Conservation (phyloP, 257 asterid species). For the Petrea volubilis region DNA sequence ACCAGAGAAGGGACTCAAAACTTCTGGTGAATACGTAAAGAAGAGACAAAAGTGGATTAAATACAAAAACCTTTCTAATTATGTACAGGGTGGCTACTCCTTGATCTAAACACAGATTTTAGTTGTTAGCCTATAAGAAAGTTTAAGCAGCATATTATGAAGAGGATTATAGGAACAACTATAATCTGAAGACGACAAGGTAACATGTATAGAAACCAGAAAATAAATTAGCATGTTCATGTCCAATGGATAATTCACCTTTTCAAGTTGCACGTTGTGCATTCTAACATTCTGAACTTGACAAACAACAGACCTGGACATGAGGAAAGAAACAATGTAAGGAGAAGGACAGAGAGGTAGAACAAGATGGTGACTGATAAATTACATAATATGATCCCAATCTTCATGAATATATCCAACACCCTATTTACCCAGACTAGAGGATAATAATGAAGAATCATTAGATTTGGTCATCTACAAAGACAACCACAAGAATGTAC, state of each 20-base stretch:
- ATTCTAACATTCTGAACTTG: slow-evolving; percentile 50
- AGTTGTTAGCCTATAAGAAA: not conserved
- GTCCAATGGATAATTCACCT: slow-evolving; percentile 47
- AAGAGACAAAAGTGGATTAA: not conserved
- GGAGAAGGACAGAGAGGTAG: slow-evolving; percentile 11
- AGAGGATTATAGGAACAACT: slow-evolving; percentile 3
- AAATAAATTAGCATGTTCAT: not conserved
- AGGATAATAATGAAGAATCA: not conserved
- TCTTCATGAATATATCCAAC: slow-evolving; percentile 9
- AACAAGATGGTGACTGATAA: slow-evolving; percentile 1
- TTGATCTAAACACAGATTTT: not conserved
- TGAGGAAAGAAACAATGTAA: slow-evolving; percentile 21
- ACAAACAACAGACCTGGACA: slow-evolving; percentile 52
- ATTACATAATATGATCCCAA: not conserved
- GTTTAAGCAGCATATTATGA: not conserved
- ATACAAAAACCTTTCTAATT: not conserved
- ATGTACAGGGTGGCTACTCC: not conserved
- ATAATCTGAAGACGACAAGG: slow-evolving; percentile 2
- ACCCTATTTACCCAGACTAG: slow-evolving; percentile 3
- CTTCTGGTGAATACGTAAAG: not conserved
- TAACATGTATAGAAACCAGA: not conserved
- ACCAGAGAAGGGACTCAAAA: not conserved
- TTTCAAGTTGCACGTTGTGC: slow-evolving; percentile 59
- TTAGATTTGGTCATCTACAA: not conserved
- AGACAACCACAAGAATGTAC: not conserved